Evolutionary conservation across 192 early-diverging fungal genomes (phyloP), one percentile per base, ranked within the genome.

Genomic region (Gryganskiella cystojenkinii): DNA sequence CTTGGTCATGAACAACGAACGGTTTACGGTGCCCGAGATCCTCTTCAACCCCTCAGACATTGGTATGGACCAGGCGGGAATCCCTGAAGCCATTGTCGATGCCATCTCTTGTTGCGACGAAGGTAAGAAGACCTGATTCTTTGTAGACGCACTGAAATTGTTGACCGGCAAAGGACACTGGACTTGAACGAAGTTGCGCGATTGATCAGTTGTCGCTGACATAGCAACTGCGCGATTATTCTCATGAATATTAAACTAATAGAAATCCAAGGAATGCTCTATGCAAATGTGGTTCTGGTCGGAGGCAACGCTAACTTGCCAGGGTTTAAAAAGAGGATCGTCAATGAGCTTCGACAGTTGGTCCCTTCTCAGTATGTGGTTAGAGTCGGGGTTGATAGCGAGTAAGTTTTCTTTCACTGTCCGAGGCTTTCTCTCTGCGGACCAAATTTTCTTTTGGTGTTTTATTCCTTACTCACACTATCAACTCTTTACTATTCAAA

Each of bases 21-120:
- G 92, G 3, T 91, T 93, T 67, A 90, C 87, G 56, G 85, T 93
- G 10, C 90, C 92, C n/a, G 92, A 93, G 56, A 82, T 92, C 34
- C 73, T 93, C 7, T 90, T 93, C 56, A 71, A 91, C 76, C 92
- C 92, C 5, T 88, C 89, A 7, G 90, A 93, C 78, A 90, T 93
- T 61, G 92, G 92, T 71, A 81, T 78, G 79, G 61, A 87, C 15
- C 92, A 93, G 69, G 89, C 86, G 4, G 92, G 92, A 8, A 84
- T 93, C 22, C 82, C 89, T 0, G 92, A 93, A 67, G 83, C 90
- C 13, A 85, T 92, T 54, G 76, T 84, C 14, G 85, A 90, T 35
- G 70, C 81, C 15, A 80, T 90, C 24, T 60, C 79, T 14, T 70
- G 82, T 11, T 86, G 82, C 43, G 82, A 84, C 69, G 56, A 78